Percentiles rank a stretch among this genome's conserved stretches.
phyloP scores from a whole-genome alignment of 1,284 basidiomycete species.

The Ceratobasidium sp. region DNA sequence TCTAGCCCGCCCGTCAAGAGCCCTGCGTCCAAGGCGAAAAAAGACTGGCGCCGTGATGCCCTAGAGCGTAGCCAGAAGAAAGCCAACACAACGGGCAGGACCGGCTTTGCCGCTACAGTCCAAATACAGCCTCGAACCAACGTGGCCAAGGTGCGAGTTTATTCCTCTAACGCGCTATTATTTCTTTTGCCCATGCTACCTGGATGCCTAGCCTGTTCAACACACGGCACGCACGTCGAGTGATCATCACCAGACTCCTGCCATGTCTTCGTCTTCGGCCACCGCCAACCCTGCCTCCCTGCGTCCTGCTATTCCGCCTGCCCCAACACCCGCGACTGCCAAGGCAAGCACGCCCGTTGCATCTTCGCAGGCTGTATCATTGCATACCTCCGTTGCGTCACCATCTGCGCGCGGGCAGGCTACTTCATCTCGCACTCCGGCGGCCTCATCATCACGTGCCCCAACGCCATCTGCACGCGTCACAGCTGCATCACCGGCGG shows the following conservation, averaged over 20 bases:
- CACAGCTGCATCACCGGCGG: not conserved
- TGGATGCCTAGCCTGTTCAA: too few relatives aligned
- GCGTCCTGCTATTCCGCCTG: too few relatives aligned
- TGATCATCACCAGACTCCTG: too few relatives aligned
- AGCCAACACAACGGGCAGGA: not conserved
- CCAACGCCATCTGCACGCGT: too few relatives aligned
- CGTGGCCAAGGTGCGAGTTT: not conserved
- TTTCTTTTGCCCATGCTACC: too few relatives aligned
- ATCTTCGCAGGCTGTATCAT: not conserved
- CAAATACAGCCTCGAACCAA: not conserved
- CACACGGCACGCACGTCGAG: too few relatives aligned
- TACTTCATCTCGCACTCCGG: not conserved
- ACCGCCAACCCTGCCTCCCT: too few relatives aligned
- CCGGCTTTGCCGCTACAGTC: not conserved
- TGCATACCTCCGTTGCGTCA: not conserved
- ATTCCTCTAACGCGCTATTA: too few relatives aligned
- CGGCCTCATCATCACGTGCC: not conserved
- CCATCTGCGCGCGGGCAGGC: too few relatives aligned
- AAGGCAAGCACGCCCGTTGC: not conserved
- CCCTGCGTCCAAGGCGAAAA: not conserved
- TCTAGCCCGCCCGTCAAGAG: not conserved
- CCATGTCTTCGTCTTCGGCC: too few relatives aligned
- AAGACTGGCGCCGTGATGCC: not conserved
- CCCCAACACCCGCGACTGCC: too few relatives aligned
- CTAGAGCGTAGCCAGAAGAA: not conserved